Base-by-base conservation (phyloP, 2,329 filamentous ascomycete species). In the Tolypocladium capitatum region DNA sequence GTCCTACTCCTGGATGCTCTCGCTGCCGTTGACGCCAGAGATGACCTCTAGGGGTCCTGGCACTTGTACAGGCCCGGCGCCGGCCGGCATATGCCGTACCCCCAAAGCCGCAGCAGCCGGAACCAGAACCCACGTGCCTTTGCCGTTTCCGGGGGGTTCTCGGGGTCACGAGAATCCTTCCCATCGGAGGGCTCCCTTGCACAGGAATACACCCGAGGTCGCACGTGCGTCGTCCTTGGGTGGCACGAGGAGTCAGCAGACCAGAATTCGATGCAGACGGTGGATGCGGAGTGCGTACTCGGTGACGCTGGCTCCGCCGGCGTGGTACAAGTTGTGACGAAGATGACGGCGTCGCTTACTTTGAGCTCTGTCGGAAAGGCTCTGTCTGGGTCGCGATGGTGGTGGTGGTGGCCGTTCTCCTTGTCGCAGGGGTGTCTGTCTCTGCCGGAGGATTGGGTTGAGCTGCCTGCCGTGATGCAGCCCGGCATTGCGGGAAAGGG, bases 401-500 rank as follows among this genome's bases (percentile, higher is more conserved):
- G n/a, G 67, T 55, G 0, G 67, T 70, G 1, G 66, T 67, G 1
- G 1, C 68, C 67, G 41, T 70, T 70, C 35, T 66, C 63, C 18
- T 57, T 1, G 65, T 68, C 1, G 65, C 68, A 5, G 20, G 21
- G 8, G 11, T 20, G 38, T 40, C 30, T 38, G 40, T n/a, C 21
- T 7, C 16, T 1, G 38, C 38, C 24, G 8, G 9, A 13, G 3
- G 16, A 4, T 8, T 18, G 24, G 24, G 24, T 4, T 4, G 28
- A 18, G 24, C 16, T 13, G 38, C 38, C 28, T 48, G 55, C 53
- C 41, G 60, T 62, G 32, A 55, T 51, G 35, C 64, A 67, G 16
- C 63, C 64, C 8, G 67, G 55, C 62, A 68, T 63, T 16, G 63
- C 59, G 4, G 65, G 63, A 53, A 65, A 56, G 47, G 59, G 30